Conservation (phyloP, 306 rosid species). For the Citrullus colocynthis region DNA sequence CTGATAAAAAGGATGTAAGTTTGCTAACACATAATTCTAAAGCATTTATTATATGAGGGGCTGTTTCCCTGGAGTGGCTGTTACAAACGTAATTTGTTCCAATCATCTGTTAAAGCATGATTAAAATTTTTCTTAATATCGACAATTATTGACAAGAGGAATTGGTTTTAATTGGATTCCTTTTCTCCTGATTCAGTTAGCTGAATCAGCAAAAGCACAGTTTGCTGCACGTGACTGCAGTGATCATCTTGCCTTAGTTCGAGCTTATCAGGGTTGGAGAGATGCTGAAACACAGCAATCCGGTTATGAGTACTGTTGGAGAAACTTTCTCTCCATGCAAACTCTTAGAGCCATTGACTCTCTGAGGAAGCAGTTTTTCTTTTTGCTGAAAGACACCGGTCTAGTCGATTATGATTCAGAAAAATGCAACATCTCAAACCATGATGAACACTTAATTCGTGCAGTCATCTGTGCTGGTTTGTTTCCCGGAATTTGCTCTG, state of each 20-base stretch:
- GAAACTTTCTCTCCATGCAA: constrained; percentile 73
- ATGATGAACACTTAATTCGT: constrained; percentile 59
- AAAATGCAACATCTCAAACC: constrained; percentile 46
- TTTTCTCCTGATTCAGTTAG: constrained; percentile 26
- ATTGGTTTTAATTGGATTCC: constrained; percentile 13
- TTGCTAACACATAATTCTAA: neutral
- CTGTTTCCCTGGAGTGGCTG: neutral
- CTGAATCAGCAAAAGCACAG: constrained; percentile 33
- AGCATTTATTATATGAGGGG: neutral
- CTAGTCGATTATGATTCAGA: constrained; percentile 39
- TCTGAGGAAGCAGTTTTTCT: constrained; percentile 65
- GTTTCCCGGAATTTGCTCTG: constrained; percentile 88
- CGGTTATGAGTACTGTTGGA: constrained; percentile 92
- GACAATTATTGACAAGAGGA: neutral
- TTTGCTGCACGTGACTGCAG: constrained; percentile 48
- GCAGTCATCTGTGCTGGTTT: constrained; percentile 73
- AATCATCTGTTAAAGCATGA: neutral
- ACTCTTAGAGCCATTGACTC: constrained; percentile 83
- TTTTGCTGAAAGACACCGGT: constrained; percentile 60
- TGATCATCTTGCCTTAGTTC: constrained; percentile 80
- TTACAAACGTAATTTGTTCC: constrained; percentile 1
- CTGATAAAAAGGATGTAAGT: constrained; percentile 91
- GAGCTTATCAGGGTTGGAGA: constrained; percentile 88
- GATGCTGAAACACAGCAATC: constrained; percentile 48
- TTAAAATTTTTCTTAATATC: neutral